Evolutionary conservation across 345 rosid species (phyloP).

Genomic region (Xanthoceras sorbifolium): DNA sequence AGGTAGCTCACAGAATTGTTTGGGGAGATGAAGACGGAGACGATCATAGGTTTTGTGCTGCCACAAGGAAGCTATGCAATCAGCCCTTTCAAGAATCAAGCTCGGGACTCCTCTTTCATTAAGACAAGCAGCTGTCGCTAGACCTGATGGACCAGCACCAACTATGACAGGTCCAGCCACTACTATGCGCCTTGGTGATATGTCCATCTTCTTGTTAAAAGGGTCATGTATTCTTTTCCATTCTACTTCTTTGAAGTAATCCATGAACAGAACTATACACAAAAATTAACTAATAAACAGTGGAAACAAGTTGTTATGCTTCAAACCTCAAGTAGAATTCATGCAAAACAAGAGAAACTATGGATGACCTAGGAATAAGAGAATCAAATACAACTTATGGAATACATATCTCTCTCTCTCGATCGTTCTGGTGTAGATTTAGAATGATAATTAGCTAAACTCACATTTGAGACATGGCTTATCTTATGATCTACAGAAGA

Average conservation of each 20-base stretch:
- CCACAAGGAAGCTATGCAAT: constrained; percentile 82
- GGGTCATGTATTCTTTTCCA: constrained; percentile 56
- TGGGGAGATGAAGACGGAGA: constrained; percentile 88
- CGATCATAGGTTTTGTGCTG: constrained; percentile 81
- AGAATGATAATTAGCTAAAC: constrained; percentile 6
- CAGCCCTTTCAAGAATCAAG: constrained; percentile 67
- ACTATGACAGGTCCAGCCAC: constrained; percentile 65
- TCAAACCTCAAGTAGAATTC: not conserved
- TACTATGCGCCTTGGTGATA: constrained; percentile 30
- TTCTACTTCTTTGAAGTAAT: constrained; percentile 45
- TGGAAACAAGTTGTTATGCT: not conserved
- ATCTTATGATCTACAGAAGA: constrained; percentile 29
- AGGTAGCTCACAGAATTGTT: constrained; percentile 78
- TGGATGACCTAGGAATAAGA: constrained; percentile 1
- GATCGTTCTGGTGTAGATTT: too few relatives aligned
- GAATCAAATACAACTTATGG: not conserved
- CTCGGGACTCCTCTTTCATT: constrained; percentile 51
- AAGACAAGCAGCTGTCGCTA: constrained; percentile 76
- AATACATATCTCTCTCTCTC: not conserved
- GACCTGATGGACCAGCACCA: constrained; percentile 87
- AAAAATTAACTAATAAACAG: not conserved
- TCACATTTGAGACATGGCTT: constrained; percentile 26
- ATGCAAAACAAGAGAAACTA: not conserved
- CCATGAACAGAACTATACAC: constrained; percentile 34
- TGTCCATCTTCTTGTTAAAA: constrained; percentile 19